Evolutionary conservation across 1,139 yeast species (phyloP).

Genomic region (Yarrowia galli): DNA sequence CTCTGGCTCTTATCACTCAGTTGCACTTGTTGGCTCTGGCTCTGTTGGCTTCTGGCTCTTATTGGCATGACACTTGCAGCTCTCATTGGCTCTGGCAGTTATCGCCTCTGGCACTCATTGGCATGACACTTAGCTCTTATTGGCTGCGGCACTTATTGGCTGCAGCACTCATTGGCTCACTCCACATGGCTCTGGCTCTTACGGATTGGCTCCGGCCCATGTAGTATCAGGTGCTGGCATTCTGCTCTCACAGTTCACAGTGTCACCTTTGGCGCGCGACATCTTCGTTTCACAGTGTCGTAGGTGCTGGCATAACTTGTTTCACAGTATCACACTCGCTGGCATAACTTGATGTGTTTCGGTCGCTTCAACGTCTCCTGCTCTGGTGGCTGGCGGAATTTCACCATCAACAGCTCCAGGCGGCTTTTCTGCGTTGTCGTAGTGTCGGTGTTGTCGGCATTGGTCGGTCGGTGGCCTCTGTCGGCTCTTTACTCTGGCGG

Average conservation of each 20-base stretch:
- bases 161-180: too few relatives aligned
- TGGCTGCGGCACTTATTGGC: too few relatives aligned
- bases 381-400: background rate
- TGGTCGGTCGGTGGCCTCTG: background rate
- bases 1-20: background rate
- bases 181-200: background rate
- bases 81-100: background rate
- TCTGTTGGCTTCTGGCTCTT: background rate
- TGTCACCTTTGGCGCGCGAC: too few relatives aligned
- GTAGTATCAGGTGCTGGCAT: background rate
- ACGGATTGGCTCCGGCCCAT: too few relatives aligned
- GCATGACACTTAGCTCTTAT: too few relatives aligned
- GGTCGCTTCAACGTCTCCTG: conserved; percentile 2
- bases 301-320: background rate
- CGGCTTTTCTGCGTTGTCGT: background rate
- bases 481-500: background rate
- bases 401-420: background rate
- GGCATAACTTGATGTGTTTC: conserved; percentile 1
- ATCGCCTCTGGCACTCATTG: too few relatives aligned
- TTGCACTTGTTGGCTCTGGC: background rate
- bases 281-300: background rate
- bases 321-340: background rate
- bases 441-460: background rate
- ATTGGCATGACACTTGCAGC: background rate
- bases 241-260: too few relatives aligned